Conservation (phyloP, 176 grass and related monocot genomes). For the Raddia distichophylla region DNA sequence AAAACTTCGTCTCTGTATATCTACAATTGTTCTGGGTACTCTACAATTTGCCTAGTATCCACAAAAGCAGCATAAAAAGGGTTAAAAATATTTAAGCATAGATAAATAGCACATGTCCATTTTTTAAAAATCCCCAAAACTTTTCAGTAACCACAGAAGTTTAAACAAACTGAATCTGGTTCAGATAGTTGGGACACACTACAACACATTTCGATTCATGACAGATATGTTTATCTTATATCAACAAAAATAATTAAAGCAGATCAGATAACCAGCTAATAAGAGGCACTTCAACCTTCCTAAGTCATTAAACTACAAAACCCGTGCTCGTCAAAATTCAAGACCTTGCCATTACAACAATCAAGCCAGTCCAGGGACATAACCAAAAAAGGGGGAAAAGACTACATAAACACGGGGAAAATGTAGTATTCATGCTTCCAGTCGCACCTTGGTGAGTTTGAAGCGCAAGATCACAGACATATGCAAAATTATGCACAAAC, state of each 20-base stretch:
- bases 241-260: not conserved
- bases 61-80: not conserved
- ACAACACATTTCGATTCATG: not conserved
- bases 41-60: too few relatives aligned
- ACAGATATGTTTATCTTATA: not conserved
- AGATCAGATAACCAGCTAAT: not conserved
- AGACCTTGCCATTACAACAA: conserved; percentile 2
- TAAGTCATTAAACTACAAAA: not conserved
- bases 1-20: not conserved
- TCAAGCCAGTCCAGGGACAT: not conserved
- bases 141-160: not conserved
- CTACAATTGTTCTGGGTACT: too few relatives aligned
- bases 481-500: not conserved
- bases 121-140: not conserved
- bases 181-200: not conserved
- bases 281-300: not conserved
- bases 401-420: not conserved
- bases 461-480: not conserved
- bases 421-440: not conserved
- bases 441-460: not conserved
- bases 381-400: not conserved
- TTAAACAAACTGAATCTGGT: not conserved
- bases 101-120: not conserved
- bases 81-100: not conserved
- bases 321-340: not conserved